A percentile compares a stretch with the other conserved stretches of the same genome.
Evolutionary conservation across 305 asterid genomes (phyloP).

Genomic region (Solanum hybrid): DNA sequence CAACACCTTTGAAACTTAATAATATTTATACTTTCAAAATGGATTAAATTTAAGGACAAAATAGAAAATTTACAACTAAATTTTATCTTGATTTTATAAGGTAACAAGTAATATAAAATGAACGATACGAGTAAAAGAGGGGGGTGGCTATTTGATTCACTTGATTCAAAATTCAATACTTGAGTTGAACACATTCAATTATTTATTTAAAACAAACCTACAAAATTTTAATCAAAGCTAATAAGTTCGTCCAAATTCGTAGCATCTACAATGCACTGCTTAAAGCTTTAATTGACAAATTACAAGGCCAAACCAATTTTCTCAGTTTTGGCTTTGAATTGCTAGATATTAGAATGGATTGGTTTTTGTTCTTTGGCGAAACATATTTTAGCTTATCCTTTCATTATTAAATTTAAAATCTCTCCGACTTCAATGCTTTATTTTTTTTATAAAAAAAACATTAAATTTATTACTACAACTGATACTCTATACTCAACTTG

Average conservation of each 20-base stretch:
- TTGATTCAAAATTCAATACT: no score
- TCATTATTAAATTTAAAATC: neutral
- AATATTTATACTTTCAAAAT: no score
- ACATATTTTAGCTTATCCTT: constrained; percentile 4
- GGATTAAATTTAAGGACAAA: neutral
- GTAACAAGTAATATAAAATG: no score
- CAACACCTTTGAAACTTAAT: neutral
- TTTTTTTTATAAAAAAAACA: neutral
- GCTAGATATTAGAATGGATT: neutral
- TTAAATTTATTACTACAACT: neutral
- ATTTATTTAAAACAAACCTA: no score
- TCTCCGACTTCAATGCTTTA: neutral
- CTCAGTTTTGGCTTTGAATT: neutral
- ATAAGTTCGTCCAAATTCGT: no score
- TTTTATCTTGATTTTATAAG: neutral
- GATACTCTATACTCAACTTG: neutral
- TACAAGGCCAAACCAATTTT: neutral
- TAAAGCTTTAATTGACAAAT: neutral
- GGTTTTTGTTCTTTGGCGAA: constrained; percentile 5
- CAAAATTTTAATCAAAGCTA: no score
- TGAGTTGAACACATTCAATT: no score
- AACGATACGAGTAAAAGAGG: no score
- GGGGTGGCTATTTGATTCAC: neutral
- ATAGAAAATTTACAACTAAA: neutral
- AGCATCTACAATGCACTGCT: no score